These are phyloP conservation scores for Emmonsia crescens DNA, from an alignment of 2,329 filamentous ascomycete species.

Conservation along the genomic window DNA sequence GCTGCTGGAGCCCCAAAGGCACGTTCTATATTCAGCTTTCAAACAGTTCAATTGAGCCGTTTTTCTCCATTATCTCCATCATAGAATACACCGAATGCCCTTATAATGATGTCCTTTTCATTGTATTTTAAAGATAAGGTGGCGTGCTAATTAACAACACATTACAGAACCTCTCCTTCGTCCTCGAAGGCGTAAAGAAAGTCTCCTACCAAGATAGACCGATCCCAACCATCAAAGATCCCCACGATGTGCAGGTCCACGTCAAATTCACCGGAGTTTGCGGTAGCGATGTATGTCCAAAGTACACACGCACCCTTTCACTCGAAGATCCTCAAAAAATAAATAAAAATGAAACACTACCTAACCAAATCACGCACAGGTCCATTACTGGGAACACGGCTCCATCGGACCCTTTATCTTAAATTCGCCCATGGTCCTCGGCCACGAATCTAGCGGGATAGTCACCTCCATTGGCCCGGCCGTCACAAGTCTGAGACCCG, in stretches of 20 bases:
- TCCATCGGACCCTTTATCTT: slow-evolving; percentile 36
- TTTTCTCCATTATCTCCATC: no score
- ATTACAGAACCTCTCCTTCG: slow-evolving; percentile 66
- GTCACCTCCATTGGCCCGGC: slow-evolving; percentile 58
- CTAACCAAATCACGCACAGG: slow-evolving; percentile 17
- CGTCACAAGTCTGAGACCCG: slow-evolving; percentile 50
- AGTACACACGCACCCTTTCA: neutral
- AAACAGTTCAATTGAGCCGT: neutral
- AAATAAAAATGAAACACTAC: neutral
- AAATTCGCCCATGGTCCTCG: slow-evolving; percentile 43
- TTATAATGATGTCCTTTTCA: neutral
- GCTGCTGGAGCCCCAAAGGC: neutral
- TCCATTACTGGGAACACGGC: slow-evolving; percentile 40
- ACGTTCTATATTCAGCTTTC: neutral
- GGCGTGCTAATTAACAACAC: neutral
- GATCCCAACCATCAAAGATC: slow-evolving; percentile 53
- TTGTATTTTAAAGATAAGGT: neutral
- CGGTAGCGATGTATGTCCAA: slow-evolving; percentile 58
- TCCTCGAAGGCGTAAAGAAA: slow-evolving; percentile 64
- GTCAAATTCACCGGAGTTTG: slow-evolving; percentile 83
- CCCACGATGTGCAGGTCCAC: slow-evolving; percentile 69
- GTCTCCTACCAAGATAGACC: slow-evolving; percentile 68
- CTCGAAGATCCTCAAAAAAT: neutral
- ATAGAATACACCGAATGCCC: neutral
- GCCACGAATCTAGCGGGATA: slow-evolving; percentile 63